Base-by-base conservation (phyloP, 2,329 filamentous ascomycete species). In the Diaporthe amygdali region DNA sequence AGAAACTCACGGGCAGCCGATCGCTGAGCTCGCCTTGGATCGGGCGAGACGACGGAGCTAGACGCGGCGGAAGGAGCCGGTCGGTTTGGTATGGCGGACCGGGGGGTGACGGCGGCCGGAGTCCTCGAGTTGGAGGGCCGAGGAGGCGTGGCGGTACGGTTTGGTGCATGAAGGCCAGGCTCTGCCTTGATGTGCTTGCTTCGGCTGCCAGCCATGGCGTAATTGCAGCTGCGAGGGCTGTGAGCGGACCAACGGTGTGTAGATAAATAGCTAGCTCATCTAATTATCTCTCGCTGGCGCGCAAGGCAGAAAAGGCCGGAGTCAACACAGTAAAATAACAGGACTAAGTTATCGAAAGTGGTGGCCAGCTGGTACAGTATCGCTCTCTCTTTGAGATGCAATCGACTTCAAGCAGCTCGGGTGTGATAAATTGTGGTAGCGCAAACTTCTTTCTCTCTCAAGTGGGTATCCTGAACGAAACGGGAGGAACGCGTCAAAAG, bases 1-100 rank as follows among this genome's bases (percentile, higher is more conserved):
- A 12, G 10, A 55, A 25, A 76, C 76, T 73, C 67, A 78, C 77
- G 77, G 46, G 77, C 77, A 54, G 72, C 73, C 0, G 76, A 78
- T 9, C 76, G 72, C 14, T 55, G 71, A n/a, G 73, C 72, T 14
- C 73, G 71, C 27, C 63, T 41, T 27, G 63, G 46, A 14, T 70
- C 63, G 20, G 69, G 61, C 20, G 68, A 69, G 14, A 68, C 17
- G 6, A 47, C 37, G 15, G 71, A 73, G 44, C 69, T 71, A 1
- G 71, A 68, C 32, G 39, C 9, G n/a, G 56, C 69, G 1, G 71
- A 73, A 14, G 71, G 64, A 2, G 56, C 64, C 6, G 69, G 63
- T 10, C 69, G 56, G 54, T 46, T 68, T 3, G 71, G 71, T 15
- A 73, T 46, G 32, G 44, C 54, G 1, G 68, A 22, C 15, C 68